These are phyloP conservation scores for Hanseniaspora vineae DNA, from an alignment of 805 yeast species.

Conservation along the genomic window DNA sequence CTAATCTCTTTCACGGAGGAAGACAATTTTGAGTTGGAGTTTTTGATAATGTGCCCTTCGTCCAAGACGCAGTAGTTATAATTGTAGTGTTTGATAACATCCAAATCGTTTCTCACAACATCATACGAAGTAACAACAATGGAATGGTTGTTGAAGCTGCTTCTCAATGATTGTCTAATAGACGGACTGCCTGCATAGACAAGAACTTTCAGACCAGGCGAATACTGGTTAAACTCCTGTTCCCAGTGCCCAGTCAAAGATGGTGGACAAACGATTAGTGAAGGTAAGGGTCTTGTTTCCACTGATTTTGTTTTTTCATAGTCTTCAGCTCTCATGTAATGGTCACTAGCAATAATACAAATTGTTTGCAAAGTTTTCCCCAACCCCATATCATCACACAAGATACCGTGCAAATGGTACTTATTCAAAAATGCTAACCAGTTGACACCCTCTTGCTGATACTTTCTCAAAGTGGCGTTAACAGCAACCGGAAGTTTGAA, in stretches of 20 bases:
- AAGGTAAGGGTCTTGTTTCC: conserved; percentile 66
- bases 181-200: conserved; percentile 94
- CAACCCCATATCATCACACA: conserved; percentile 99
- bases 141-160: conserved; percentile 46
- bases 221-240: conserved; percentile 79
- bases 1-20: conserved; percentile 70
- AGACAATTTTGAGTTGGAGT: conserved; percentile 76
- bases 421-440: conserved; percentile 94
- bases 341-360: conserved; percentile 94
- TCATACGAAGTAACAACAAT: conserved; percentile 91
- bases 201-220: conserved; percentile 70
- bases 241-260: conserved; percentile 99
- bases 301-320: conserved; percentile 42
- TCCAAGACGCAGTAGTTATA: conserved; percentile 93
- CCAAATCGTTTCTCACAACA: conserved; percentile 86
- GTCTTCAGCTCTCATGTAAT: conserved; percentile 67
- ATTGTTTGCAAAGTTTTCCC: conserved; percentile 96
- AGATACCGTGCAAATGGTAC: conserved; percentile 90
- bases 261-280: conserved; percentile 90
- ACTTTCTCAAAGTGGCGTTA: conserved; percentile 82
- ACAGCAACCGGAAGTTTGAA: conserved; percentile 84
- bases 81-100: conserved; percentile 41
- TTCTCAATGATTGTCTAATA: conserved; percentile 43
- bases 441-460: conserved; percentile 97
- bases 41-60: conserved; percentile 96